Evolutionary conservation across 352 stramenopile species (phyloP).

Genomic region (Globisporangium mamillatum): DNA sequence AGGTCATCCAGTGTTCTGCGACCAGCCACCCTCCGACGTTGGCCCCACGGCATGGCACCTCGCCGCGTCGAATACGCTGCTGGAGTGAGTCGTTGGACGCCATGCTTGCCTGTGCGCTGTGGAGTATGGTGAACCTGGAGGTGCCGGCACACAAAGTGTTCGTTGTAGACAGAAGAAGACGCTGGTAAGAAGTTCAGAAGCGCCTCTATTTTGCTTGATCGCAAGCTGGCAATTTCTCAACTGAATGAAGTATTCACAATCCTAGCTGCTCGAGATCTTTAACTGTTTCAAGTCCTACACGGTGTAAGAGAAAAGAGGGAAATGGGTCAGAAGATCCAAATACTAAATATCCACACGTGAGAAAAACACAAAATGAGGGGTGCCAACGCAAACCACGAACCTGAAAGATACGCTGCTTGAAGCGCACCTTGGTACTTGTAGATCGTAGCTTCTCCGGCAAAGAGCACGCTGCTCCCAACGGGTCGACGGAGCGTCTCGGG

Average conservation of each 20-base stretch:
- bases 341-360: background rate
- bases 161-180: background rate
- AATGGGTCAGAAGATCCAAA: background rate
- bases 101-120: constrained; percentile 10
- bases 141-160: background rate
- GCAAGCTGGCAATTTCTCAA: background rate
- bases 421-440: constrained; percentile 68
- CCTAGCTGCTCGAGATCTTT: constrained; percentile 26
- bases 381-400: background rate
- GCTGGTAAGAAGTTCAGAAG: background rate
- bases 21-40: constrained; percentile 88
- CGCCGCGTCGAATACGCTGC: constrained; percentile 30
- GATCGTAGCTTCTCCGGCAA: constrained; percentile 66
- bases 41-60: constrained; percentile 50
- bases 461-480: constrained; percentile 42
- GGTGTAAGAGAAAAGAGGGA: background rate
- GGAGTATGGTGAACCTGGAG: constrained; percentile 1
- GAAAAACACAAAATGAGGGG: background rate
- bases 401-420: constrained; percentile 64
- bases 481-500: constrained; percentile 45
- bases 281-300: constrained; percentile 24
- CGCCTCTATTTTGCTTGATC: background rate
- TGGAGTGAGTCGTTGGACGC: constrained; percentile 17
- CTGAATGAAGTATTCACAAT: constrained; percentile 6
- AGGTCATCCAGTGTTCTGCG: constrained; percentile 83